Evolutionary conservation across 108 stramenopile genomes (phyloP).

Genomic region (Cyclotella sp.): DNA sequence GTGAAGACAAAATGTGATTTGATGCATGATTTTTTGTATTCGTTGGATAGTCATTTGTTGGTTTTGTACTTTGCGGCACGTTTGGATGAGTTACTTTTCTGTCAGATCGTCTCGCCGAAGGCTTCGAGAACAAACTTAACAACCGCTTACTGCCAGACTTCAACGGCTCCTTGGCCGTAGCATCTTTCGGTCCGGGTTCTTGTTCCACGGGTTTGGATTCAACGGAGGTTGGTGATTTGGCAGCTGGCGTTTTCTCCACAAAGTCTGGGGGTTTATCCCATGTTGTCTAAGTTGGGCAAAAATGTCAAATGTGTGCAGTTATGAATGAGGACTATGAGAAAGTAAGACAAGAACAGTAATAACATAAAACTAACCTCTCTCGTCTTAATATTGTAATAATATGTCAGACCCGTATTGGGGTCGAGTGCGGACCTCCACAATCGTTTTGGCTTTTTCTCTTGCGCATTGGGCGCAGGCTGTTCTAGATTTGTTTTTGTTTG

Average conservation of each 20-base stretch:
- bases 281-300: slow-evolving; percentile 23
- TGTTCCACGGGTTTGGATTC: slow-evolving; percentile 7
- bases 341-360: background rate
- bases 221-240: slow-evolving; percentile 12
- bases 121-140: slow-evolving; percentile 11
- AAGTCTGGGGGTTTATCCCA: slow-evolving; percentile 46
- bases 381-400: slow-evolving; percentile 79
- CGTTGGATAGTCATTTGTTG: background rate
- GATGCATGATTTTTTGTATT: slow-evolving; percentile 4
- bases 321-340: background rate
- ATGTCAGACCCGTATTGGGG: slow-evolving; percentile 62
- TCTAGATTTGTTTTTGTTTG: background rate
- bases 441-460: slow-evolving; percentile 42
- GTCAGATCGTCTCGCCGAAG: background rate
- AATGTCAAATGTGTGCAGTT: background rate
- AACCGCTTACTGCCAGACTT: background rate
- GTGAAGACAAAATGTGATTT: slow-evolving; percentile 1
- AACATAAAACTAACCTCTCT: slow-evolving; percentile 61
- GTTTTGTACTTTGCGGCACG: background rate
- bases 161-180: background rate
- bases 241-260: slow-evolving; percentile 9
- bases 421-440: slow-evolving; percentile 73
- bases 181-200: slow-evolving; percentile 7
- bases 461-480: background rate
- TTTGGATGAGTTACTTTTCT: background rate